Conservation (phyloP, 2,329 filamentous ascomycete species). For the Exophiala phaeomuriformis region DNA sequence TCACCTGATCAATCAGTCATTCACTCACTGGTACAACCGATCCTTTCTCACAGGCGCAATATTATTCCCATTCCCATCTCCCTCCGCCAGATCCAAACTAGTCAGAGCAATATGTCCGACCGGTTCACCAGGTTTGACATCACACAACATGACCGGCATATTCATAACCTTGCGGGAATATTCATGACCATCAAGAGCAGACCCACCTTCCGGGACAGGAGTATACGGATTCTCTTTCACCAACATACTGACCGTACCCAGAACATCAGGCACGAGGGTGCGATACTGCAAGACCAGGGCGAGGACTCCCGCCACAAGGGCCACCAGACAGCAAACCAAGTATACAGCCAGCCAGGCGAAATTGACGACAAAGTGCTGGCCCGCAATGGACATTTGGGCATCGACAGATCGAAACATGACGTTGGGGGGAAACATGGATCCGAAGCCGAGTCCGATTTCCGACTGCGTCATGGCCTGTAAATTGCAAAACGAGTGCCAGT, state of each 20-base stretch:
- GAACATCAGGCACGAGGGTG: slow-evolving; percentile 1
- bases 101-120: slow-evolving; percentile 1
- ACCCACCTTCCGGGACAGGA: not conserved
- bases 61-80: not conserved
- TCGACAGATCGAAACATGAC: slow-evolving; percentile 1
- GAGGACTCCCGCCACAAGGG: not conserved
- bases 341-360: slow-evolving; percentile 2
- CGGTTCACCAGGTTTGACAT: not conserved
- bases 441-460: slow-evolving; percentile 2
- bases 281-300: not conserved
- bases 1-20: no score
- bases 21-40: slow-evolving; percentile 1
- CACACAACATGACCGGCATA: slow-evolving; percentile 2
- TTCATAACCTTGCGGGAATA: slow-evolving; percentile 4
- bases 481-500: slow-evolving; percentile 6
- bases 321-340: not conserved
- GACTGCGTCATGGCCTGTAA: slow-evolving; percentile 4
- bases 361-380: slow-evolving; percentile 1
- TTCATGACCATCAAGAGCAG: not conserved
- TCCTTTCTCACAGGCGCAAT: not conserved
- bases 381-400: not conserved
- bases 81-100: slow-evolving; percentile 1
- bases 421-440: not conserved
- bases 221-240: slow-evolving; percentile 4
- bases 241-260: slow-evolving; percentile 5